Percentiles rank a stretch among this genome's conserved stretches.
Evolutionary conservation across 2,329 filamentous ascomycete species (phyloP).

Genomic region (Fusarium verrucosum): DNA sequence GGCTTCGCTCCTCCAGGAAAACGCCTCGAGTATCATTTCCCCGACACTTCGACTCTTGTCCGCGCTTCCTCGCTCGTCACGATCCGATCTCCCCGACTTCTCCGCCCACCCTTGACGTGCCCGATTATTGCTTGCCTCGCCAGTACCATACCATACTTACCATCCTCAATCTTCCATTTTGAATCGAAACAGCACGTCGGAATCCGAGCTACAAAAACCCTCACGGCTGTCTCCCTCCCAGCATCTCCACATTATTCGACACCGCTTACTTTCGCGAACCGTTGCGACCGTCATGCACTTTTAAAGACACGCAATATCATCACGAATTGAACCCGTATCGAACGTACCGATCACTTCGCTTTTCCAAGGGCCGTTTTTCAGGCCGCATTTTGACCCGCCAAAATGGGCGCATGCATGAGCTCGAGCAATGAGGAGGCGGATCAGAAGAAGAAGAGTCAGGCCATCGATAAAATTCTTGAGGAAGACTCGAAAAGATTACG

Average conservation of each 20-base stretch:
- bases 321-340: constrained; percentile 24
- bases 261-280: constrained; percentile 22
- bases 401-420: constrained; percentile 95
- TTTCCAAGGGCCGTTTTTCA: constrained; percentile 21
- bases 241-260: constrained; percentile 18
- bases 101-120: constrained; percentile 29
- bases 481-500: constrained; percentile 93
- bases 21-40: background rate
- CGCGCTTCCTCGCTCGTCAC: constrained; percentile 22
- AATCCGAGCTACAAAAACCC: background rate
- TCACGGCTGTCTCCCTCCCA: background rate
- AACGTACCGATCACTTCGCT: constrained; percentile 10
- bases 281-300: constrained; percentile 40
- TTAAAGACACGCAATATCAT: constrained; percentile 33
- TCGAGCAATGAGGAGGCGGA: constrained; percentile 86
- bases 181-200: constrained; percentile 3
- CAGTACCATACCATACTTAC: constrained; percentile 30
- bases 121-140: constrained; percentile 30
- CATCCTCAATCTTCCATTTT: constrained; percentile 1
- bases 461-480: constrained; percentile 92
- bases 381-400: constrained; percentile 46
- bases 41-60: constrained; percentile 8
- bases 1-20: constrained; percentile 10
- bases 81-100: constrained; percentile 31
- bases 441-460: constrained; percentile 95